Base-by-base conservation (phyloP, 441 rosid species). In the Capsella rubella region DNA sequence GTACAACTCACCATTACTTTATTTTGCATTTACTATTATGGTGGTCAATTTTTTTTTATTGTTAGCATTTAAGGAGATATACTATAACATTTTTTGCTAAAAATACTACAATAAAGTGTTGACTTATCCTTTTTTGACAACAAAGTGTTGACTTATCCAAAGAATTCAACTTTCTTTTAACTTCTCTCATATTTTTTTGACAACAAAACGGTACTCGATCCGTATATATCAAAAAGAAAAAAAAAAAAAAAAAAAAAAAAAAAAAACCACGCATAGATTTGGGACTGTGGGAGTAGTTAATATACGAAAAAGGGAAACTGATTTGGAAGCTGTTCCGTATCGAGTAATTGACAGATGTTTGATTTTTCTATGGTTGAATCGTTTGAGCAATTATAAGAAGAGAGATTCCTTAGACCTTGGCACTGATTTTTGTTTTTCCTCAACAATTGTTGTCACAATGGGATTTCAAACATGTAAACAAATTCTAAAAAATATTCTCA, bases 31-130 rank as follows among this genome's bases (percentile, higher is more conserved):
- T 28, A 50, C 5, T 12, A n/a, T 40, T 28, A 16, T 60, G 15
- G 52, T 61, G 61, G 62, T 71, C 69, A 71, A 62, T n/a, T n/a
- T 2, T 42, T 51, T 39, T 53, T 27, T 61, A 51, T 39, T 71
- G 45, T 51, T 60, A 51, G 34, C 52, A 50, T 50, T 59, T 49
- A 70, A 9, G 32, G 67, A 69, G 42, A 34, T 35, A 31, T 34
- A 15, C 5, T 16, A 34, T 35, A 9, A 57, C 43, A 4, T 15
- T 35, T 21, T 49, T 16, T 13, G 13, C 18, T 45, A 45, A 45
- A 45, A 49, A 0, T 21, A 21, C 25, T 21, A 21, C 25, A 32
- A 15, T 46, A 3, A 16, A 46, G 51, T 46, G 51, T 46, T 42
- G 46, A 42, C 46, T 32, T 32, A 32, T 32, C 35, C 0, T 32